Base-by-base conservation (phyloP, 148 eudicot species). In the Dianthus caryophyllus region DNA sequence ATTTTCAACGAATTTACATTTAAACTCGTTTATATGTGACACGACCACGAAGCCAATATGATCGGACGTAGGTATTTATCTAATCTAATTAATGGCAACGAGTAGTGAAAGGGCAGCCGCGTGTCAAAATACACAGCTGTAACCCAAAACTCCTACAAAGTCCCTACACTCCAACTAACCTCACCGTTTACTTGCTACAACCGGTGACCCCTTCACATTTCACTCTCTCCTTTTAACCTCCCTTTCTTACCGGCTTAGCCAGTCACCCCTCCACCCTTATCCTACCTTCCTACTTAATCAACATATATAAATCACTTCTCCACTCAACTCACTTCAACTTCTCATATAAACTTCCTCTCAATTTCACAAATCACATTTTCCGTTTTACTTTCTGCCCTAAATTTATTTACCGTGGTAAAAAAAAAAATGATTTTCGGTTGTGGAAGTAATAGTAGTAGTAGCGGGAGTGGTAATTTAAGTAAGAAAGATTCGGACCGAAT, bases 71-170 rank as follows among this genome's bases (percentile, higher is more conserved):
- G n/a, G n/a, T n/a, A n/a, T n/a, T n/a, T n/a, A n/a, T n/a, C n/a
- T n/a, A n/a, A n/a, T n/a, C n/a, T n/a, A n/a, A n/a, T n/a, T n/a
- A n/a, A n/a, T n/a, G n/a, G n/a, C n/a, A n/a, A n/a, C n/a, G 17
- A 25, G 33, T 10, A 24, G 72, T 66, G 77, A 24, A 38, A 22
- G 10, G 50, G 20, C 11, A 16, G 88, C 84, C 95, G 88, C 90
- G 95, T 88, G 90, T 82, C 73, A 59, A 56, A 58, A 10, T 20
- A 10, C 17, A 79, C 95, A 85, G 95, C 95, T 88, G 90, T 84
- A 80, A 78, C 78, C 88, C 95, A 85, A 67, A 63, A 63, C 66
- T 66, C 66, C 66, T 73, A n/a, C n/a, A 66, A 24, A 73, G 76
- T 73, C 61, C 68, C 85, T 66, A 73, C 70, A 70, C 41, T 49